Conservation (phyloP, 2,329 filamentous ascomycete genomes). For the Teratosphaeria zuluensis region DNA sequence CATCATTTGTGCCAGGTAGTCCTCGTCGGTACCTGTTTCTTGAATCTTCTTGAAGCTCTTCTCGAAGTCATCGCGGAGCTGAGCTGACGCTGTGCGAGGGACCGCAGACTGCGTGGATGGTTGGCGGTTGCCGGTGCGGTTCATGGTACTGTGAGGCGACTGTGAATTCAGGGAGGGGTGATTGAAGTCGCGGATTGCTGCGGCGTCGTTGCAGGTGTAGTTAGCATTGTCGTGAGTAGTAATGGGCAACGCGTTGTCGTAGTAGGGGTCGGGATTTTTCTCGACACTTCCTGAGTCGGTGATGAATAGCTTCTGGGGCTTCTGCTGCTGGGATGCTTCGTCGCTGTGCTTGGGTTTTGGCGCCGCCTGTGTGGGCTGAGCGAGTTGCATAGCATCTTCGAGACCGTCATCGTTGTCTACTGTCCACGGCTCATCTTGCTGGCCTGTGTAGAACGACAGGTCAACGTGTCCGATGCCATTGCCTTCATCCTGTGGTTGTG, state of each 20-base stretch:
- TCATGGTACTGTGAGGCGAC: background rate
- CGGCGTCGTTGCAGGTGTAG: background rate
- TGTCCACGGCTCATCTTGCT: background rate
- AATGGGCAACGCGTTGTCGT: background rate
- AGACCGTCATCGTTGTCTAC: background rate
- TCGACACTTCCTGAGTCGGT: background rate
- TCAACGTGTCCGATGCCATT: background rate
- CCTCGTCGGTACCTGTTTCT: background rate
- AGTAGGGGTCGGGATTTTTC: background rate
- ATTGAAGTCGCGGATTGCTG: background rate
- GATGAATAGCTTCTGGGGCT: background rate
- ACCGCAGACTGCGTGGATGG: background rate
- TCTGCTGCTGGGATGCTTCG: background rate
- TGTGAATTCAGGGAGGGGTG: too few species aligned
- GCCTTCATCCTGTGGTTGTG: background rate
- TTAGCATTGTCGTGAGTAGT: background rate
- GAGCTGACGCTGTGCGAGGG: background rate
- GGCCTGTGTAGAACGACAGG: conserved; percentile 1
- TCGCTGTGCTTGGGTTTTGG: background rate
- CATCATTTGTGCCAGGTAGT: background rate
- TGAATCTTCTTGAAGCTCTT: background rate
- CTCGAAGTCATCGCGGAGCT: background rate
- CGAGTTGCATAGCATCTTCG: background rate
- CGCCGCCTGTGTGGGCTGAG: background rate
- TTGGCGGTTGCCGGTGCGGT: background rate